A percentile compares a stretch with the other conserved stretches of the same genome.
Evolutionary conservation across 148 eudicot genomes (phyloP).

Genomic region (Cornus controversa): DNA sequence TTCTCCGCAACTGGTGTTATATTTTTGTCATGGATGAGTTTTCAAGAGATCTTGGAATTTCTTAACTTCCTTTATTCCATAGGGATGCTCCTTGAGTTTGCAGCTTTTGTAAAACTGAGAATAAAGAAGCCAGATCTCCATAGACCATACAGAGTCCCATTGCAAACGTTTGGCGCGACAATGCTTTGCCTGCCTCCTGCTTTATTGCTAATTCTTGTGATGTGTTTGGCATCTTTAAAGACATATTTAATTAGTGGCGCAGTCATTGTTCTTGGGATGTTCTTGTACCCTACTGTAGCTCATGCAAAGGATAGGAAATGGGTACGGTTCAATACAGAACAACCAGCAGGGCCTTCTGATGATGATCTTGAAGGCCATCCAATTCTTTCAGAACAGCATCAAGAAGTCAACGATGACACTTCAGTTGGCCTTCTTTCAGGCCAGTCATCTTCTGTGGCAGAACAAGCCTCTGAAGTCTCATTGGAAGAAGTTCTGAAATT

Average conservation of each 20-base stretch:
- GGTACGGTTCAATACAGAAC: constrained; percentile 22
- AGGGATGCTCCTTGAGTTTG: constrained; percentile 81
- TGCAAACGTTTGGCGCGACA: constrained; percentile 48
- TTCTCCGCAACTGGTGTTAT: constrained; percentile 77
- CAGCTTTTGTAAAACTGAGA: constrained; percentile 65
- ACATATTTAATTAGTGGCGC: constrained; percentile 45
- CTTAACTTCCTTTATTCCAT: constrained; percentile 68
- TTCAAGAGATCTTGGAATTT: constrained; percentile 73
- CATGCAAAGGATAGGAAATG: constrained; percentile 34
- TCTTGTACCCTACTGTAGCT: constrained; percentile 40
- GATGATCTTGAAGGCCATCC: constrained; percentile 31
- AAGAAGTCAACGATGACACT: constrained; percentile 34
- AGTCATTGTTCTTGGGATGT: constrained; percentile 49
- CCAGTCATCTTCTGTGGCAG: constrained; percentile 20
- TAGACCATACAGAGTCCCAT: constrained; percentile 70
- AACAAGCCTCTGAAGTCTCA: constrained; percentile 16
- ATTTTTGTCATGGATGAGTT: constrained; percentile 80
- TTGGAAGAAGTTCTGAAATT: constrained; percentile 14
- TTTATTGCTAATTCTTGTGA: constrained; percentile 60
- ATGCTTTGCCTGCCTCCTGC: constrained; percentile 72
- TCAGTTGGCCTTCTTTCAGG: constrained; percentile 37
- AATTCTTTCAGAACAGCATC: constrained; percentile 16
- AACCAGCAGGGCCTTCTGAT: constrained; percentile 14
- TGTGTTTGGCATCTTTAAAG: constrained; percentile 59
- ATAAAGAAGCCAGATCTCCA: constrained; percentile 58